phyloP scores from a whole-genome alignment of 352 stramenopile genomes.

The Phytophthora pluvialis region DNA sequence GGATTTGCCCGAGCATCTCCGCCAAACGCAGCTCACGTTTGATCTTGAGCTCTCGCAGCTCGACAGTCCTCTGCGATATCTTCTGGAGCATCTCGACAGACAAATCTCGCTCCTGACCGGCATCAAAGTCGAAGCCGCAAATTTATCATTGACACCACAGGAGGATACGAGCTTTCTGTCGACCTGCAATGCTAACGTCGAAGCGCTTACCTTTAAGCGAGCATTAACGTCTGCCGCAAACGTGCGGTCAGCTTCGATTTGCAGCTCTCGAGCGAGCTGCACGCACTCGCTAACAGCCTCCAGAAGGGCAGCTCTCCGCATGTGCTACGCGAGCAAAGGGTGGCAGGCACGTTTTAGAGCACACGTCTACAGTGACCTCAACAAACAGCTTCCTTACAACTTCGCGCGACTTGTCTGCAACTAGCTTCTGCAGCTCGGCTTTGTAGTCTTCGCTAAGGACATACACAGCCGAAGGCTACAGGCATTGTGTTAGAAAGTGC shows the following conservation, averaged over 20 bases:
- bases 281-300: slow-evolving; percentile 37
- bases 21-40: slow-evolving; percentile 31
- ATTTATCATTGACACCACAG: too few relatives aligned
- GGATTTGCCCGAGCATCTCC: slow-evolving; percentile 43
- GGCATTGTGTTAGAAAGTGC: neutral
- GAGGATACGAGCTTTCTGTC: too few relatives aligned
- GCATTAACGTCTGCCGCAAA: slow-evolving; percentile 29
- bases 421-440: slow-evolving; percentile 22
- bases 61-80: slow-evolving; percentile 39
- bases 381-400: slow-evolving; percentile 22
- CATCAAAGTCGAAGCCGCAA: neutral
- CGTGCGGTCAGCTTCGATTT: slow-evolving; percentile 25
- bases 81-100: slow-evolving; percentile 42
- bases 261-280: slow-evolving; percentile 31
- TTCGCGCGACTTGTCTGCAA: slow-evolving; percentile 30
- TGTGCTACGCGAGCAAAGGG: slow-evolving; percentile 15
- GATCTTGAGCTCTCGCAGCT: slow-evolving; percentile 42
- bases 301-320: slow-evolving; percentile 31
- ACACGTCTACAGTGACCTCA: neutral
- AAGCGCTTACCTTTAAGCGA: slow-evolving; percentile 31
- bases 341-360: neutral
- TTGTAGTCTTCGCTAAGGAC: slow-evolving; percentile 37
- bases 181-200: too few relatives aligned
- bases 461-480: slow-evolving; percentile 20
- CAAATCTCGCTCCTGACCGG: slow-evolving; percentile 28